Percentiles rank a stretch among this genome's conserved stretches.
These are phyloP conservation scores for Geotrichum carabidarum DNA, from an alignment of 1,139 yeast species.

Conservation along the genomic window DNA sequence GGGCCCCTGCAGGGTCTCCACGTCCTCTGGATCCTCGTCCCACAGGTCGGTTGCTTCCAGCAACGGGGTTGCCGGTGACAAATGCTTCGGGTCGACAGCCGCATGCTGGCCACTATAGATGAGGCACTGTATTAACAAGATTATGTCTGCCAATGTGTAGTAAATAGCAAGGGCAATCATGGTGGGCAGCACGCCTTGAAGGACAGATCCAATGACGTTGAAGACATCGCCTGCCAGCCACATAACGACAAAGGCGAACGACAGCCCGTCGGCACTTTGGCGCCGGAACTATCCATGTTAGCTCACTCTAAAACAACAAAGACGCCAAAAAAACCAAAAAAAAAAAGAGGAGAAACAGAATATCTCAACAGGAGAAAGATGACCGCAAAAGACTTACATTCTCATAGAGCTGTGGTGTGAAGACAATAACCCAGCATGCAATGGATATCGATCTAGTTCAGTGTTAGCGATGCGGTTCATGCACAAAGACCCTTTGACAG, in stretches of 20 bases:
- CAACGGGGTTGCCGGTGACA: slow-evolving; percentile 86
- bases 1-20: slow-evolving; percentile 14
- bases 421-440: slow-evolving; percentile 96
- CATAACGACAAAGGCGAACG: slow-evolving; percentile 70
- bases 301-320: not conserved
- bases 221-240: slow-evolving; percentile 92
- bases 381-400: slow-evolving; percentile 49
- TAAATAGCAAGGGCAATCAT: slow-evolving; percentile 82
- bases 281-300: slow-evolving; percentile 51
- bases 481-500: no score
- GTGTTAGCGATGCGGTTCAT: slow-evolving; percentile 1
- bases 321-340: no score
- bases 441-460: slow-evolving; percentile 67
- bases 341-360: not conserved
- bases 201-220: slow-evolving; percentile 79
- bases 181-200: slow-evolving; percentile 87
- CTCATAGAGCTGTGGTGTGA: slow-evolving; percentile 94
- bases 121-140: slow-evolving; percentile 74
- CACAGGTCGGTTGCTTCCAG: slow-evolving; percentile 60
- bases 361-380: not conserved
- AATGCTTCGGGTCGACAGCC: slow-evolving; percentile 64
- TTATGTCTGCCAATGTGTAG: slow-evolving; percentile 85
- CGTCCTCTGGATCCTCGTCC: slow-evolving; percentile 20
- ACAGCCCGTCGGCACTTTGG: slow-evolving; percentile 80
- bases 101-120: slow-evolving; percentile 57